Evolutionary conservation across 2,329 filamentous ascomycete species (phyloP).

Genomic region (Penicillium hesseltinei): DNA sequence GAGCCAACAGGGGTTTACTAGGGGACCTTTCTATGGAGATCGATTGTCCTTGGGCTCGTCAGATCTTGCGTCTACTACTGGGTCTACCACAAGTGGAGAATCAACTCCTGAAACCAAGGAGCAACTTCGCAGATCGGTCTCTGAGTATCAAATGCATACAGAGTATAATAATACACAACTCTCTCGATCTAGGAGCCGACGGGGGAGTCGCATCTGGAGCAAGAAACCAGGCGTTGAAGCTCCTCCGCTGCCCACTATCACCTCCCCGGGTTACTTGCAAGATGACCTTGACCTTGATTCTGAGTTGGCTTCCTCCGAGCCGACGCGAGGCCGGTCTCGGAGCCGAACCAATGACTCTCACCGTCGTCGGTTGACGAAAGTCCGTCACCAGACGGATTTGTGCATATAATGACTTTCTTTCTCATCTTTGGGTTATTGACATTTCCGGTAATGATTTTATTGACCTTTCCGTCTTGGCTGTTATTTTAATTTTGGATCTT

Average conservation of each 20-base stretch:
- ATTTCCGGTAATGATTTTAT: background rate
- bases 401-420: conserved; percentile 17
- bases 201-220: conserved; percentile 15
- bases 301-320: conserved; percentile 9
- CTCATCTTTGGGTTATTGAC: conserved; percentile 11
- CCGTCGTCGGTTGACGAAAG: conserved; percentile 19
- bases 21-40: conserved; percentile 13
- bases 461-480: background rate
- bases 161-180: background rate
- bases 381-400: conserved; percentile 12
- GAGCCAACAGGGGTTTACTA: conserved; percentile 3
- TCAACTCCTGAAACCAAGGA: background rate
- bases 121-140: conserved; percentile 12
- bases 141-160: conserved; percentile 9
- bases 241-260: conserved; percentile 23
- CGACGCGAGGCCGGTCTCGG: conserved; percentile 24
- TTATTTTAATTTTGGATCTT: background rate
- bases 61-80: background rate
- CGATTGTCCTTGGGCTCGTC: conserved; percentile 5
- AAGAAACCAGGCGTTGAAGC: conserved; percentile 18
- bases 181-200: conserved; percentile 19
- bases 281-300: conserved; percentile 1
- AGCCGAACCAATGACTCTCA: conserved; percentile 26
- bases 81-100: conserved; percentile 9
- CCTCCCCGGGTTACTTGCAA: conserved; percentile 16